Conservation (phyloP, 2,329 filamentous ascomycete genomes). For the Aspergillus carbonarius region DNA sequence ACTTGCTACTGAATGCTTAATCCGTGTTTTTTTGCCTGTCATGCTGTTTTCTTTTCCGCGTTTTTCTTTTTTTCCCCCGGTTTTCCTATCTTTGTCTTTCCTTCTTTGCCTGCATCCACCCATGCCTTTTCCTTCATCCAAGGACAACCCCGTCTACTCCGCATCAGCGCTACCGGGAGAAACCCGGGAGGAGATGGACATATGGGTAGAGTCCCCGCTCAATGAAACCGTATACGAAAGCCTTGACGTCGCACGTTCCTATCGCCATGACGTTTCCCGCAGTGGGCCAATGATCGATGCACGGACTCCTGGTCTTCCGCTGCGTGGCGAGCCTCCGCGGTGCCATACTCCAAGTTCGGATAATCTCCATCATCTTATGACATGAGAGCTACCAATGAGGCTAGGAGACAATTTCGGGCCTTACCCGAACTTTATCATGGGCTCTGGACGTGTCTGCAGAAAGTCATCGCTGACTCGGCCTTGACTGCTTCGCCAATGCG, state of each 20-base stretch:
- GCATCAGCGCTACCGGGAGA: slow-evolving; percentile 12
- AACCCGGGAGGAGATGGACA: slow-evolving; percentile 4
- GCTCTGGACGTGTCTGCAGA: background rate
- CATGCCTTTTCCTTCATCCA: slow-evolving; percentile 7
- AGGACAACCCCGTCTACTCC: slow-evolving; percentile 17
- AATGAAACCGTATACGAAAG: background rate
- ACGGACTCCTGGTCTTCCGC: background rate
- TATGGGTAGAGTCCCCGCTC: background rate
- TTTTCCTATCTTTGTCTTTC: background rate
- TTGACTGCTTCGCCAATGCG: background rate
- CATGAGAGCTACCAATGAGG: background rate
- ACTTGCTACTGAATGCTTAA: slow-evolving; percentile 11
- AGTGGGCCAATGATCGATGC: background rate
- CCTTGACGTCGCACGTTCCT: background rate
- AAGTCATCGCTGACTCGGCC: background rate
- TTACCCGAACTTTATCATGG: background rate
- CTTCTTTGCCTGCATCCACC: background rate
- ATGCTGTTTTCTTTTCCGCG: slow-evolving; percentile 15
- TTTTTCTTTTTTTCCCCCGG: slow-evolving; percentile 17
- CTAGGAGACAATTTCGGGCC: background rate
- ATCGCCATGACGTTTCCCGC: background rate
- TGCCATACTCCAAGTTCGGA: background rate
- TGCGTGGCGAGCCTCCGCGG: background rate
- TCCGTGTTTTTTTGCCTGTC: background rate
- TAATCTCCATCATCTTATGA: background rate